A percentile compares a stretch with the other conserved stretches of the same genome.
These are phyloP conservation scores for Candida xyloterini DNA, from an alignment of 805 yeast genomes.

Conservation along the genomic window DNA sequence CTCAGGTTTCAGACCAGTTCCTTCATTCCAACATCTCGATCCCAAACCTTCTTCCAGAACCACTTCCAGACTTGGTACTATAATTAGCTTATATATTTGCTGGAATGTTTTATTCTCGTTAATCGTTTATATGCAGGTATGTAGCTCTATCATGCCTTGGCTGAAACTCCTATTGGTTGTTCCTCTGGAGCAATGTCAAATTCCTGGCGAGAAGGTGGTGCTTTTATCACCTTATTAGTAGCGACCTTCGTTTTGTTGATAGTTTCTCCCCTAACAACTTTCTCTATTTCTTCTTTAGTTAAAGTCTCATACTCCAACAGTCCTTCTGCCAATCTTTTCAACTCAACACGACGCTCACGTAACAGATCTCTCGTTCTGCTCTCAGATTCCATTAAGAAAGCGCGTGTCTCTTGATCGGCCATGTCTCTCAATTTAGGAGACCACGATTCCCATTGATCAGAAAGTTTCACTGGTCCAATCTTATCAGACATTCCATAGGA, in stretches of 20 bases:
- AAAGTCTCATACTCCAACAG: slow-evolving; percentile 93
- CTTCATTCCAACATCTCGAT: slow-evolving; percentile 8
- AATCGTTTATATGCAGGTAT: slow-evolving; percentile 16
- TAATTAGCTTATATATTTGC: slow-evolving; percentile 1
- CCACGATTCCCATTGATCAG: slow-evolving; percentile 95
- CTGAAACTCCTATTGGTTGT: slow-evolving; percentile 26
- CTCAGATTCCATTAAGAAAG: slow-evolving; percentile 70
- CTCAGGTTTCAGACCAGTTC: not conserved
- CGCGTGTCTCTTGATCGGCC: slow-evolving; percentile 91
- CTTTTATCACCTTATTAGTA: slow-evolving; percentile 72
- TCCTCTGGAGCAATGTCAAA: slow-evolving; percentile 36
- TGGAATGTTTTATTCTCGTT: slow-evolving; percentile 2
- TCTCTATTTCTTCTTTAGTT: slow-evolving; percentile 86
- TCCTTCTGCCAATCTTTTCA: slow-evolving; percentile 88
- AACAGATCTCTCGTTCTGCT: slow-evolving; percentile 72
- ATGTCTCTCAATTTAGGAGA: slow-evolving; percentile 80
- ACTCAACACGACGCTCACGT: slow-evolving; percentile 58
- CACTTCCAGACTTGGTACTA: slow-evolving; percentile 7
- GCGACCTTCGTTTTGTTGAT: slow-evolving; percentile 65
- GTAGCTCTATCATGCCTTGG: slow-evolving; percentile 21
- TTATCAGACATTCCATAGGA: slow-evolving; percentile 93
- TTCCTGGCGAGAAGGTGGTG: slow-evolving; percentile 32
- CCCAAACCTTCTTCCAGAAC: slow-evolving; percentile 9
- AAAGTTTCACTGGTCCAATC: slow-evolving; percentile 87
- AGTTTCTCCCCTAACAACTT: slow-evolving; percentile 75